These are phyloP conservation scores for Quercus ilex DNA, from an alignment of 306 rosid genomes.

Conservation along the genomic window DNA sequence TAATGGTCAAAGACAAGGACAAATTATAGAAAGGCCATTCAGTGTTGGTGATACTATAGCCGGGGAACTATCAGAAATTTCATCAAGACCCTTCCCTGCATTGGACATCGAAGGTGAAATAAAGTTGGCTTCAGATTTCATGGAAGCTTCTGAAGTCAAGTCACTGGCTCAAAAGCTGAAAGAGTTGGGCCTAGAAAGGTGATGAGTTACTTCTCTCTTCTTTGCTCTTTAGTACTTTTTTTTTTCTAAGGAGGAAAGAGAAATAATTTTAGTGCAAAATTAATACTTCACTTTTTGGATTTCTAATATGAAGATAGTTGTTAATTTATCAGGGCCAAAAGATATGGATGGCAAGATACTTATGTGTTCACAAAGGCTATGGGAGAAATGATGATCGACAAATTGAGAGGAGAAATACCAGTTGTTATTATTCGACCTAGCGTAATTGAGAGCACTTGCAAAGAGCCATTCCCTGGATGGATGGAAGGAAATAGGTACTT, in stretches of 20 bases:
- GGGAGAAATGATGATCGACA: conserved; percentile 95
- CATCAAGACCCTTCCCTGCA: conserved; percentile 34
- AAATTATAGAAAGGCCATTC: conserved; percentile 78
- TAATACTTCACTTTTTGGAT: neutral
- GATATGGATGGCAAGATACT: conserved; percentile 94
- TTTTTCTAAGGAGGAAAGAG: neutral
- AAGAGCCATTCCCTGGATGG: conserved; percentile 95
- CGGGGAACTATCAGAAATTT: conserved; percentile 40
- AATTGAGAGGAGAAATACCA: conserved; percentile 76
- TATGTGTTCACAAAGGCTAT: conserved; percentile 96
- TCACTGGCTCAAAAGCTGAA: conserved; percentile 70
- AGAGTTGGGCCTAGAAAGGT: conserved; percentile 78
- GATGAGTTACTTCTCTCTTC: neutral
- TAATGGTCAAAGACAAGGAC: conserved; percentile 96
- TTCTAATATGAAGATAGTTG: conserved; percentile 8
- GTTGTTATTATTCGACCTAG: conserved; percentile 86
- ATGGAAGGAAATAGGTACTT: conserved; percentile 92
- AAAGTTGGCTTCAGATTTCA: conserved; percentile 47
- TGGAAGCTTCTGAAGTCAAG: conserved; percentile 41
- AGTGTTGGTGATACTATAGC: conserved; percentile 70
- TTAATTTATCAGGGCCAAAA: conserved; percentile 57
- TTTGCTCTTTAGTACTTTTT: neutral
- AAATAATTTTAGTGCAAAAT: neutral
- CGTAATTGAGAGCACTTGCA: conserved; percentile 91
- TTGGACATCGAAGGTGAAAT: conserved; percentile 77